These are phyloP conservation scores for Toxicodendron radicans DNA, from an alignment of 345 rosid genomes.

Conservation along the genomic window DNA sequence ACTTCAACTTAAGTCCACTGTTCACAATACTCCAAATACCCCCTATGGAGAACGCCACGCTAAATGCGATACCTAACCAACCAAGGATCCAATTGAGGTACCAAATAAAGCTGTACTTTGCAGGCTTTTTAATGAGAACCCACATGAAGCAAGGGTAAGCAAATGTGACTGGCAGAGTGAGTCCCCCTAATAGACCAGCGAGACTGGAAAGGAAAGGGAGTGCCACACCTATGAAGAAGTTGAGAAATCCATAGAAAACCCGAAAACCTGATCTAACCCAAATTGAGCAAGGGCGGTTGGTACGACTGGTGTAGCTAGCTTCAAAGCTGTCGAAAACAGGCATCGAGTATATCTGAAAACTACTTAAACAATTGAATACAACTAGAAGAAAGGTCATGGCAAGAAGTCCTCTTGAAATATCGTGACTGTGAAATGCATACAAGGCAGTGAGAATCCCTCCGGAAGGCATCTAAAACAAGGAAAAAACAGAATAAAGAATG, in stretches of 20 bases:
- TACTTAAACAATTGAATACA: slow-evolving; percentile 86
- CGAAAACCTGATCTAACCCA: slow-evolving; percentile 98
- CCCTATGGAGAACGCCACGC: slow-evolving; percentile 88
- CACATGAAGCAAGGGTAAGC: slow-evolving; percentile 99
- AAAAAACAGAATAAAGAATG: neutral
- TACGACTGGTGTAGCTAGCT: slow-evolving; percentile 89
- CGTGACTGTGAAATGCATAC: slow-evolving; percentile 81
- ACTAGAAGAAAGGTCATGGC: slow-evolving; percentile 86
- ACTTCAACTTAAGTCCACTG: slow-evolving; percentile 81
- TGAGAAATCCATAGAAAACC: slow-evolving; percentile 77
- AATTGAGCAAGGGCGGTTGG: slow-evolving; percentile 90
- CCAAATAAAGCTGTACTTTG: slow-evolving; percentile 89
- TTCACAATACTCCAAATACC: slow-evolving; percentile 91
- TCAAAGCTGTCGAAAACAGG: slow-evolving; percentile 94
- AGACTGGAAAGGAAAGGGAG: slow-evolving; percentile 91
- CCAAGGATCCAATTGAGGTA: slow-evolving; percentile 93
- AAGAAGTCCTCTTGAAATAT: slow-evolving; percentile 86
- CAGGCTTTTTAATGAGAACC: slow-evolving; percentile 81
- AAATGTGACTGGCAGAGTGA: slow-evolving; percentile 89
- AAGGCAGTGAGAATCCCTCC: slow-evolving; percentile 89
- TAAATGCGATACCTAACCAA: slow-evolving; percentile 88
- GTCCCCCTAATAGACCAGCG: slow-evolving; percentile 90
- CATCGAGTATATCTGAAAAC: slow-evolving; percentile 97
- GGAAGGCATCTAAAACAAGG: slow-evolving; percentile 68
- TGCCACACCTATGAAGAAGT: slow-evolving; percentile 89